Evolutionary conservation across 2,329 filamentous ascomycete species (phyloP), one percentile per base, ranked within the genome.

Genomic region (Hypoxylon sp.): DNA sequence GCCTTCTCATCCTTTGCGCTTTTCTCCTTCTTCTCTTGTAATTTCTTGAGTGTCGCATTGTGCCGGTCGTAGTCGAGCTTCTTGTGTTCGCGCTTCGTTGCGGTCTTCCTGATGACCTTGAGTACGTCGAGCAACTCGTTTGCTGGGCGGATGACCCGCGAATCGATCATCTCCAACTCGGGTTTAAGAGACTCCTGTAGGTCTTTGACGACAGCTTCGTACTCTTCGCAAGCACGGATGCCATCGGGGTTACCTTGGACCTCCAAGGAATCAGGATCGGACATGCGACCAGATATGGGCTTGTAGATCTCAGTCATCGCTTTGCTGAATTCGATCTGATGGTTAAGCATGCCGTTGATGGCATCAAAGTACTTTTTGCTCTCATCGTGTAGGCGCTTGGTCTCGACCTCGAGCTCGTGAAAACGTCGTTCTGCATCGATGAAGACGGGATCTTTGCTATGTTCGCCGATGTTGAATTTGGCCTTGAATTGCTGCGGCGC

Each of bases 261-360:
- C 60, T 92, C 87, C 72, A 93, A 87, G 8, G 92, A 92, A 76
- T 94, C 91, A 9, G 96, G 96, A 81, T 99, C 96, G 50, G 95
- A 98, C 81, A 97, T 88, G 78, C 96, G 92, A 61, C 96, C 96
- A 61, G 95, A 98, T 76, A 99, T 99, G 74, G 96, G 96, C 80
- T 97, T 97, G 86, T 99, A 99, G 76, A 99, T 92, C 81, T 99
- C 96, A 71, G 92, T 91, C 85, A 97, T 95, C 73, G 94, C 93
- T 83, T 97, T 90, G 75, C 95, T 97, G 84, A 99, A 99, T 80
- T 97, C 95, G 82, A 99, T 98, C 84, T 99, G 96, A 83, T 98
- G 94, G 78, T 86, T 89, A 76, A 99, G 88, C 96, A 99, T 99
- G 85, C 92, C 93, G 83, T 98, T 98, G 84, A 99, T 98, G 79